phyloP scores from a whole-genome alignment of 1,284 basidiomycete species.

The Boletus sp. region DNA sequence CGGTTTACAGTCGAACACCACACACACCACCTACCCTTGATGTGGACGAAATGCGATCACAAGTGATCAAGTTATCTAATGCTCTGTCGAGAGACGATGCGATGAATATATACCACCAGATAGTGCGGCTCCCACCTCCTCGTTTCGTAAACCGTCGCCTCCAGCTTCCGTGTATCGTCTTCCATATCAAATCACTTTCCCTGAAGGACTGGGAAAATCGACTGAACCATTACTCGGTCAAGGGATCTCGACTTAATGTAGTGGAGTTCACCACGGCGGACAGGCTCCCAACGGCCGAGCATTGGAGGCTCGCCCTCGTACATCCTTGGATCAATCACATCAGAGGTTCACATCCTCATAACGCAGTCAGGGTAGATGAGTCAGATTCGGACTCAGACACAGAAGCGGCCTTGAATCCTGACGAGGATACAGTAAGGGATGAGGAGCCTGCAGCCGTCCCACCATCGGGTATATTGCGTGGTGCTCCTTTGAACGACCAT shows the following conservation, averaged over 20 bases:
- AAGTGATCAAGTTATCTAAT: background rate
- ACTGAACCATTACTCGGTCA: background rate
- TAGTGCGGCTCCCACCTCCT: background rate
- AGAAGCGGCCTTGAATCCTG: background rate
- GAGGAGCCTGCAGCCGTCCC: background rate
- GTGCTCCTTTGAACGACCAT: background rate
- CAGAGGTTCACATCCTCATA: background rate
- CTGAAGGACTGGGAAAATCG: background rate
- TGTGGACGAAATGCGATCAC: background rate
- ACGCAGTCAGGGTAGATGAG: no score
- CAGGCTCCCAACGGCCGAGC: background rate
- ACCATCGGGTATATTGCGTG: background rate
- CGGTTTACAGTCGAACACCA: background rate
- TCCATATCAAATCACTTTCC: background rate
- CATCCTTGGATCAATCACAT: conserved; percentile 7
- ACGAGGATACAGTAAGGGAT: background rate
- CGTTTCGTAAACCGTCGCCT: conserved; percentile 5
- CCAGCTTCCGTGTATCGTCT: conserved; percentile 8
- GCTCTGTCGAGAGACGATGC: background rate
- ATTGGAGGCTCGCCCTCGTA: background rate
- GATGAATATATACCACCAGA: background rate
- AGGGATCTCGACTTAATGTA: background rate
- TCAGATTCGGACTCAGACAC: background rate
- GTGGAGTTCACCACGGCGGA: conserved; percentile 3
- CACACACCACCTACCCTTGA: background rate